A percentile compares a stretch with the other conserved stretches of the same genome.
Conservation (phyloP, 352 stramenopile genomes). For the Phytopythium chamaehyphon region DNA sequence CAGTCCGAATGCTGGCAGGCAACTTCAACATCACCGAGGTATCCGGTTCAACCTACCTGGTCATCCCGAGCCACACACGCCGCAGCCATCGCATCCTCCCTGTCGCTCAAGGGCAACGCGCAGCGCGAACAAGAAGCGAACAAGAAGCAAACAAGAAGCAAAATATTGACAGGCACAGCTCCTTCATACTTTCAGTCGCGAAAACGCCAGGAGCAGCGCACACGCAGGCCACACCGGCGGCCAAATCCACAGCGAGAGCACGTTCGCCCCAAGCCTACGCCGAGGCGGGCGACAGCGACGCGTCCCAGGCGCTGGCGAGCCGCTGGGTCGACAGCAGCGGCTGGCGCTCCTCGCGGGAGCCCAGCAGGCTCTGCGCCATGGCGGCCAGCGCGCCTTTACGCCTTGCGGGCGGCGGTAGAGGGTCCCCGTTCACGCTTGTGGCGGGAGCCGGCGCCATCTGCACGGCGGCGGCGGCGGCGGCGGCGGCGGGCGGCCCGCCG, state of each 20-base stretch:
- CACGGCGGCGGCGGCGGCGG: neutral
- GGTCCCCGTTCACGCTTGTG: neutral
- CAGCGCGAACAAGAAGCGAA: no score
- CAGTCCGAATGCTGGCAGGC: no score
- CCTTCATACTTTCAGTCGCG: no score
- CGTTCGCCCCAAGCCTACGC: no score
- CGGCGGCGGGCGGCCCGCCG: neutral
- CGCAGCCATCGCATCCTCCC: no score
- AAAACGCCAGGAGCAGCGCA: no score
- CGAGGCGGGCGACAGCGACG: slow-evolving; percentile 3
- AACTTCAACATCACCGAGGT: slow-evolving; percentile 3
- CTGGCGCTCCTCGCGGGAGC: slow-evolving; percentile 51
- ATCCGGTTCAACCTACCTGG: neutral
- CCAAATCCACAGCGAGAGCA: no score
- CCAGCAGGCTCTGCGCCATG: slow-evolving; percentile 5
- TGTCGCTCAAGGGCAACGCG: no score
- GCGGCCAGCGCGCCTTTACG: slow-evolving; percentile 6
- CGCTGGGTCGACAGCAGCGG: slow-evolving; percentile 49
- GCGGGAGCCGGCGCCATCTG: neutral
- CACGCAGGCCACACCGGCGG: no score
- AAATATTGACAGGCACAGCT: no score
- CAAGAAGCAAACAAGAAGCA: no score
- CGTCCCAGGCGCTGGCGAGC: slow-evolving; percentile 50
- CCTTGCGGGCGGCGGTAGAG: neutral
- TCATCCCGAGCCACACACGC: no score